phyloP scores from a whole-genome alignment of 306 rosid genomes.

The Malus fusca region DNA sequence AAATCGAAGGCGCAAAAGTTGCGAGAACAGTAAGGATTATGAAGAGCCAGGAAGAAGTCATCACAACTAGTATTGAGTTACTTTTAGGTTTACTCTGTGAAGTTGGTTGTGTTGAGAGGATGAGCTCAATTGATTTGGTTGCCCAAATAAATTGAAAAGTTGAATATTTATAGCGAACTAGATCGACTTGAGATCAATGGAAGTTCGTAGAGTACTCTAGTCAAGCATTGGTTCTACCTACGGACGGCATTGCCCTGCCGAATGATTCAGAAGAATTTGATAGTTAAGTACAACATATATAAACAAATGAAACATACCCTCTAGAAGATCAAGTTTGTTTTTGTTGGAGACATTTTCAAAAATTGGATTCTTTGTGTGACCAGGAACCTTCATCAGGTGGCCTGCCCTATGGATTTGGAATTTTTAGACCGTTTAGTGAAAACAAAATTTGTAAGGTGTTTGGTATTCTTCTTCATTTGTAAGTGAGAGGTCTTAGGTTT shows the following conservation, averaged over 20 bases:
- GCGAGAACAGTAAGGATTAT: constrained; percentile 15
- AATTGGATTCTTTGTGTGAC: background rate
- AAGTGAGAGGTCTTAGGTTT: too few relatives aligned
- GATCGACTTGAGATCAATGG: too few relatives aligned
- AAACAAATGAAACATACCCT: background rate
- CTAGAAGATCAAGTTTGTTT: background rate
- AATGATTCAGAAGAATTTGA: background rate
- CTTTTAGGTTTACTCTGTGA: background rate
- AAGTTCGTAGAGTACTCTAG: background rate
- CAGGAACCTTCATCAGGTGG: background rate
- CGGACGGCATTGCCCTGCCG: background rate
- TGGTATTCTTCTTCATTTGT: too few relatives aligned
- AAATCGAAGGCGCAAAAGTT: constrained; percentile 15
- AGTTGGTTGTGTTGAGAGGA: background rate
- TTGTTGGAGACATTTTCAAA: background rate
- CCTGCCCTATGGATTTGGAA: background rate
- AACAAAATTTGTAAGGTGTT: too few relatives aligned
- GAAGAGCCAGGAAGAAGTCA: constrained; percentile 15
- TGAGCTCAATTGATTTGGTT: background rate
- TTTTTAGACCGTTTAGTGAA: background rate
- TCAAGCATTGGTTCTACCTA: background rate
- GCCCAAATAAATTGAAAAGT: background rate
- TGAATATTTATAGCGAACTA: background rate
- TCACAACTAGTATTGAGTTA: background rate
- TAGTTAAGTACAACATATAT: background rate